A percentile compares a stretch with the other conserved stretches of the same genome.
Evolutionary conservation across 306 rosid species (phyloP).

Genomic region (Cyamopsis tetragonoloba): DNA sequence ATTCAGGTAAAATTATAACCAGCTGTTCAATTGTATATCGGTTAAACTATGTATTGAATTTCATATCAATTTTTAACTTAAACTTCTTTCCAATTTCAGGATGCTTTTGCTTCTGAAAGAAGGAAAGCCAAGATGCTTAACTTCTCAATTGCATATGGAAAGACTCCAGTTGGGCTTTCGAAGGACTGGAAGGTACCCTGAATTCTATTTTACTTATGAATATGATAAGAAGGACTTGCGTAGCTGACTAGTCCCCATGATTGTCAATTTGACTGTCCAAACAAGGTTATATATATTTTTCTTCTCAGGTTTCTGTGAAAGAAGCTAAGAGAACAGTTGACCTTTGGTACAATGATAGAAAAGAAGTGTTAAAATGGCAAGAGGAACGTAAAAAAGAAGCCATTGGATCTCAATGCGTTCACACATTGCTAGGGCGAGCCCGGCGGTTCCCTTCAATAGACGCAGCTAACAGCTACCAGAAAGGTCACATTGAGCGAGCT

Average conservation of each 20-base stretch:
- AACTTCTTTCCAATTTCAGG: constrained; percentile 48
- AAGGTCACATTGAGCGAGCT: constrained; percentile 94
- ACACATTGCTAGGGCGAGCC: constrained; percentile 83
- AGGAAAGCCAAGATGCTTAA: constrained; percentile 98
- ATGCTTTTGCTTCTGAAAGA: constrained; percentile 89
- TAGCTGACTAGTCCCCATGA: background rate
- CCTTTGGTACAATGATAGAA: constrained; percentile 86
- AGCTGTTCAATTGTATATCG: background rate
- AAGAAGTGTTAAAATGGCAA: constrained; percentile 88
- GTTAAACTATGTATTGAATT: background rate
- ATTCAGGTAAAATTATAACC: background rate
- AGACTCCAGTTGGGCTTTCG: constrained; percentile 86
- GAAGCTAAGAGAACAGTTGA: constrained; percentile 81
- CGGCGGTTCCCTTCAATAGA: constrained; percentile 65
- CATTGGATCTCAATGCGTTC: constrained; percentile 34
- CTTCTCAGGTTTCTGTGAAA: constrained; percentile 70
- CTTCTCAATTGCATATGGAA: constrained; percentile 97
- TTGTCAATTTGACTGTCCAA: constrained; percentile 13
- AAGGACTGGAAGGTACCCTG: constrained; percentile 88
- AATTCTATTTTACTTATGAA: constrained; percentile 19
- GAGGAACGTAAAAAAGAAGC: constrained; percentile 73
- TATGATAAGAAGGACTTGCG: background rate
- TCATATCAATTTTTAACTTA: background rate
- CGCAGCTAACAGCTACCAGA: constrained; percentile 43
- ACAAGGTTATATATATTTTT: constrained; percentile 10